Evolutionary conservation across 257 asterid species (phyloP).

Genomic region (Solanum neorickii): DNA sequence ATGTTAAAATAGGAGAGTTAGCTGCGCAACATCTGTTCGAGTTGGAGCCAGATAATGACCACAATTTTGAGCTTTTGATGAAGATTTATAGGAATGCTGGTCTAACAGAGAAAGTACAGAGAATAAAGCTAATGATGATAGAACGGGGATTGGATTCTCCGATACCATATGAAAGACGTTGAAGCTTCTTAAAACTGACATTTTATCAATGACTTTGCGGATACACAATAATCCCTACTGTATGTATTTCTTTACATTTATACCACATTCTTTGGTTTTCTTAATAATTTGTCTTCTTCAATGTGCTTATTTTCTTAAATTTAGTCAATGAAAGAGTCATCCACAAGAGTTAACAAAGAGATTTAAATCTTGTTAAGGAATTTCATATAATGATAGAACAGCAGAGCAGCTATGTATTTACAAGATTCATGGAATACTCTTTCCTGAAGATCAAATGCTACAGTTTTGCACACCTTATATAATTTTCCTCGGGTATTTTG

Average conservation of each 20-base stretch:
- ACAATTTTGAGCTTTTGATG: constrained; percentile 62
- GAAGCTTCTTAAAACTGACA: background rate
- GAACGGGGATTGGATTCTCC: constrained; percentile 45
- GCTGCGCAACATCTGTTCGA: constrained; percentile 52
- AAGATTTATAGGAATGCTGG: constrained; percentile 39
- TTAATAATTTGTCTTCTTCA: background rate
- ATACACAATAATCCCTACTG: background rate
- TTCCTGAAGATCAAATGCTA: background rate
- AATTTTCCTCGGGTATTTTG: background rate
- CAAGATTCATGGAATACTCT: background rate
- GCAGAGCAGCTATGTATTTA: background rate
- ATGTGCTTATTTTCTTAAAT: background rate
- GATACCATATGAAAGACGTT: background rate
- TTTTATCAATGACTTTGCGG: background rate
- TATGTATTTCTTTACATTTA: background rate
- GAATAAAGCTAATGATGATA: constrained; percentile 39
- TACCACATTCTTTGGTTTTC: background rate
- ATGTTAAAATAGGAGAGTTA: constrained; percentile 42
- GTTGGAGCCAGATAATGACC: constrained; percentile 75
- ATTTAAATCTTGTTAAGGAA: background rate
- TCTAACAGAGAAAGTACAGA: constrained; percentile 30
- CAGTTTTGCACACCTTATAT: background rate
- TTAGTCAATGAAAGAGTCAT: background rate
- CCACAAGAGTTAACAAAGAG: background rate
- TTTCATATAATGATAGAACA: background rate